These are phyloP conservation scores for Suhomyces kilbournensis DNA, from an alignment of 805 yeast species.

Conservation along the genomic window DNA sequence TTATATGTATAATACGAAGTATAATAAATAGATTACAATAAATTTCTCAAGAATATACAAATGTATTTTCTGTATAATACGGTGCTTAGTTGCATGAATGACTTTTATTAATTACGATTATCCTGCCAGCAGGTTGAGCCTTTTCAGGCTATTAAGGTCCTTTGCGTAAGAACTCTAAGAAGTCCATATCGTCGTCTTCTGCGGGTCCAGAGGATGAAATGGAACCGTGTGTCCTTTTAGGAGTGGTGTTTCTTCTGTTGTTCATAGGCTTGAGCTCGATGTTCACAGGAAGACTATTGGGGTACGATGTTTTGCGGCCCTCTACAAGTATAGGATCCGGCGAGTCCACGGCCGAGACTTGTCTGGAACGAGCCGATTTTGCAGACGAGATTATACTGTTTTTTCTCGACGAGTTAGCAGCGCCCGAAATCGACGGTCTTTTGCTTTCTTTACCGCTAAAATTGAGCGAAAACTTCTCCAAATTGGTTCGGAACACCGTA, in stretches of 20 bases:
- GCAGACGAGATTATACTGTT: slow-evolving; percentile 9
- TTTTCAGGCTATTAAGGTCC: slow-evolving; percentile 27
- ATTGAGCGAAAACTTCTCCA: slow-evolving; percentile 29
- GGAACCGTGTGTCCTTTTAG: not conserved
- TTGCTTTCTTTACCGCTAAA: slow-evolving; percentile 11
- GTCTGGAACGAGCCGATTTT: slow-evolving; percentile 15
- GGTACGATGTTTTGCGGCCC: slow-evolving; percentile 10
- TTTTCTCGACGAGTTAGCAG: slow-evolving; percentile 3
- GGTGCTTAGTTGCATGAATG: too few relatives aligned
- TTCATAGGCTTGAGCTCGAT: slow-evolving; percentile 10
- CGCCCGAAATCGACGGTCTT: slow-evolving; percentile 6
- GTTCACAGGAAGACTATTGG: not conserved
- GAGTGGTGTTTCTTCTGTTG: not conserved
- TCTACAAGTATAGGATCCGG: slow-evolving; percentile 15
- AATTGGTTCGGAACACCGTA: slow-evolving; percentile 25
- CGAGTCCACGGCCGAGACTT: slow-evolving; percentile 17
- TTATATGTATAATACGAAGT: slow-evolving; percentile 2
- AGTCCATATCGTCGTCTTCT: slow-evolving; percentile 39
- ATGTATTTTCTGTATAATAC: too few relatives aligned
- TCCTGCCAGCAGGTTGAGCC: not conserved
- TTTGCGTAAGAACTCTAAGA: slow-evolving; percentile 44
- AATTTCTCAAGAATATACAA: not conserved
- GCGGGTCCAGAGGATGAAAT: slow-evolving; percentile 9
- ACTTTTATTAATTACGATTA: not conserved
- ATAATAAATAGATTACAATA: not conserved